Evolutionary conservation across 1,284 basidiomycete species (phyloP).

Genomic region (Puccinia coronata): DNA sequence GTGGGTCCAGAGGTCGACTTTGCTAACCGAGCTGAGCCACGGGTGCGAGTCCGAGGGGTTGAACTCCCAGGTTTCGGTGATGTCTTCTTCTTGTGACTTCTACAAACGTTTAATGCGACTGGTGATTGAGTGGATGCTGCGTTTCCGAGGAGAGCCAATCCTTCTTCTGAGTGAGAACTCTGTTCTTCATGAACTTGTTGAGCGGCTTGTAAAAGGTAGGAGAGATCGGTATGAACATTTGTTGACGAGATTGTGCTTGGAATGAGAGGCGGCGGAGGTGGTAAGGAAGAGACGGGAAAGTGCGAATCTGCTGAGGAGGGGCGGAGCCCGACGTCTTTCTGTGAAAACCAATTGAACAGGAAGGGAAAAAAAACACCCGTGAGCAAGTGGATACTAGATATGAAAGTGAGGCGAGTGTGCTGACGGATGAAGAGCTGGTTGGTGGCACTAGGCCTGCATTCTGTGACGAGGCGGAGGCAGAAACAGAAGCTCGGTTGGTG

Average conservation of each 20-base stretch:
- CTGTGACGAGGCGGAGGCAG: neutral
- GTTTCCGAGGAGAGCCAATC: slow-evolving; percentile 21
- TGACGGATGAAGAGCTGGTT: neutral
- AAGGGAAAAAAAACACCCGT: too few relatives aligned
- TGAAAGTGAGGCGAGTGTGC: neutral
- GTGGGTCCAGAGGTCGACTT: slow-evolving; percentile 22
- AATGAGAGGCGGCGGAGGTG: slow-evolving; percentile 3
- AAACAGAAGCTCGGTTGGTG: neutral
- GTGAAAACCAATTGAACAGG: neutral
- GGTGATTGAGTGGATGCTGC: slow-evolving; percentile 11
- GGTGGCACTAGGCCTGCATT: neutral
- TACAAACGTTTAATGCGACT: neutral
- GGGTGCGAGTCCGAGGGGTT: slow-evolving; percentile 20
- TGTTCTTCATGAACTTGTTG: slow-evolving; percentile 6
- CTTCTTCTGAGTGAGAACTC: neutral
- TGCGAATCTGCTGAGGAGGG: neutral
- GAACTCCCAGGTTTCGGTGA: neutral
- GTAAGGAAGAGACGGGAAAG: slow-evolving; percentile 16
- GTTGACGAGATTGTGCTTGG: neutral
- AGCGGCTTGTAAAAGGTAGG: slow-evolving; percentile 41
- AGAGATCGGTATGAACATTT: slow-evolving; percentile 17
- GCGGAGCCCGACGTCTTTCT: neutral
- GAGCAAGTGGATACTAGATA: neutral
- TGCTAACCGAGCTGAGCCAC: slow-evolving; percentile 42
- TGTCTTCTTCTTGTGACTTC: slow-evolving; percentile 1